Conservation (phyloP, 2,329 filamentous ascomycete species). For the Talaromyces sp. region DNA sequence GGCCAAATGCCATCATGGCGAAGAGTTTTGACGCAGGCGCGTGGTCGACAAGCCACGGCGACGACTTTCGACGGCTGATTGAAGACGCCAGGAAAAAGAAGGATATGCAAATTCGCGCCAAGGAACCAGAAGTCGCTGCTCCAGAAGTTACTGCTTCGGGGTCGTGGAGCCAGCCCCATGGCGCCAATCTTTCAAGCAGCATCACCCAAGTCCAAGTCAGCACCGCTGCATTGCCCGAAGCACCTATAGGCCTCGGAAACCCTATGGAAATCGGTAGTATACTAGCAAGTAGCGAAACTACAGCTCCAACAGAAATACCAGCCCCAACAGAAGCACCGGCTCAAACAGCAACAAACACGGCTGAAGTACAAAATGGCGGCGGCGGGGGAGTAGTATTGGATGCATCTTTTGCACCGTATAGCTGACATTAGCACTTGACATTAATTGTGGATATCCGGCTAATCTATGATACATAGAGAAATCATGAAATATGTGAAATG, state of each 20-base stretch:
- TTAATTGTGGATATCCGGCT: neutral
- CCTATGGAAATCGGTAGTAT: neutral
- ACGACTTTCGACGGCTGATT: conserved; percentile 75
- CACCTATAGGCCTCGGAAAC: neutral
- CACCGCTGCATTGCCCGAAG: neutral
- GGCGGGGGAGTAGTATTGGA: neutral
- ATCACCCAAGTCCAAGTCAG: neutral
- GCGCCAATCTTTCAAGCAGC: neutral
- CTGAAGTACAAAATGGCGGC: neutral
- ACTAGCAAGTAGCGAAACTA: neutral
- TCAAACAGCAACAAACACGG: neutral
- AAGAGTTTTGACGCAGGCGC: conserved; percentile 81
- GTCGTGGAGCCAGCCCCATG: neutral
- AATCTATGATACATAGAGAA: neutral
- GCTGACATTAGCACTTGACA: neutral
- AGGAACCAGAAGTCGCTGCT: neutral
- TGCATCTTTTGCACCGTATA: neutral
- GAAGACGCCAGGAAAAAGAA: conserved; percentile 62
- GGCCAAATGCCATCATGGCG: conserved; percentile 57
- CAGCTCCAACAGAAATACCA: neutral
- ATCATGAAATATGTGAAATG: neutral
- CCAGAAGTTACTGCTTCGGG: neutral
- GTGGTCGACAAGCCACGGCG: conserved; percentile 68
- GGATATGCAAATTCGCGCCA: conserved; percentile 17
- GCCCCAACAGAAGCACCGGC: neutral